A percentile compares a stretch with the other conserved stretches of the same genome.
phyloP scores from a whole-genome alignment of 2,329 filamentous ascomycete genomes.

The Paraphoma chrysanthemicola region DNA sequence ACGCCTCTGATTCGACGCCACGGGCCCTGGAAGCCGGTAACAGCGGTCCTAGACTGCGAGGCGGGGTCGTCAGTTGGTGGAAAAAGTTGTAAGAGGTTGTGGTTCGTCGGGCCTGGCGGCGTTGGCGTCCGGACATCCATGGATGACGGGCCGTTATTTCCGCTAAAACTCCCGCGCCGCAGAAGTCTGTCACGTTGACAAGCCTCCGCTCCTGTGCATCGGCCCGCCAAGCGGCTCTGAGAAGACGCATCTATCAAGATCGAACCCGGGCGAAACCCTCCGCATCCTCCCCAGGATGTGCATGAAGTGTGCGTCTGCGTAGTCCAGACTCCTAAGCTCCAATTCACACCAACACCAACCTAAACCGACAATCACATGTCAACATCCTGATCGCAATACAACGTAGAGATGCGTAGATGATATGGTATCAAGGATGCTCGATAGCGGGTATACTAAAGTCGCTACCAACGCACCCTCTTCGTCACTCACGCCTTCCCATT shows the following conservation, averaged over 20 bases:
- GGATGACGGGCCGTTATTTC: constrained; percentile 5
- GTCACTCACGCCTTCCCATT: neutral
- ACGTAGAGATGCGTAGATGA: constrained; percentile 14
- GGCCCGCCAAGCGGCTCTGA: constrained; percentile 31
- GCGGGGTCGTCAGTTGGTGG: constrained; percentile 40
- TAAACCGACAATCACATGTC: constrained; percentile 16
- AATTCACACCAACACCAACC: constrained; percentile 9
- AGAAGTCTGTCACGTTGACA: constrained; percentile 29
- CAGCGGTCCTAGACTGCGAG: constrained; percentile 43
- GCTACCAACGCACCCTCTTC: constrained; percentile 7
- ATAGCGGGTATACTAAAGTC: constrained; percentile 10
- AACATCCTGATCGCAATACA: constrained; percentile 15
- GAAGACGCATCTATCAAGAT: constrained; percentile 14
- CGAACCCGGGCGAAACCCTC: constrained; percentile 17
- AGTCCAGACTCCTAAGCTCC: neutral
- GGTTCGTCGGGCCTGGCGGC: constrained; percentile 18
- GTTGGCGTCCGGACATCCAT: constrained; percentile 32
- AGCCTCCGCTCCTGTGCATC: constrained; percentile 14
- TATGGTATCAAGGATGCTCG: constrained; percentile 7
- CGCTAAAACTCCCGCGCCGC: constrained; percentile 16
- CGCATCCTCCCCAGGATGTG: constrained; percentile 5
- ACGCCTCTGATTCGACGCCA: constrained; percentile 32
- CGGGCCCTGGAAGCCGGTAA: constrained; percentile 28
- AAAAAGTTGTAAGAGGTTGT: constrained; percentile 39
- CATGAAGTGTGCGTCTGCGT: neutral